Percentiles rank a stretch among this genome's conserved stretches.
These are phyloP conservation scores for Paraphaeosphaeria sporulosa DNA, from an alignment of 2,329 filamentous ascomycete genomes.

Conservation along the genomic window DNA sequence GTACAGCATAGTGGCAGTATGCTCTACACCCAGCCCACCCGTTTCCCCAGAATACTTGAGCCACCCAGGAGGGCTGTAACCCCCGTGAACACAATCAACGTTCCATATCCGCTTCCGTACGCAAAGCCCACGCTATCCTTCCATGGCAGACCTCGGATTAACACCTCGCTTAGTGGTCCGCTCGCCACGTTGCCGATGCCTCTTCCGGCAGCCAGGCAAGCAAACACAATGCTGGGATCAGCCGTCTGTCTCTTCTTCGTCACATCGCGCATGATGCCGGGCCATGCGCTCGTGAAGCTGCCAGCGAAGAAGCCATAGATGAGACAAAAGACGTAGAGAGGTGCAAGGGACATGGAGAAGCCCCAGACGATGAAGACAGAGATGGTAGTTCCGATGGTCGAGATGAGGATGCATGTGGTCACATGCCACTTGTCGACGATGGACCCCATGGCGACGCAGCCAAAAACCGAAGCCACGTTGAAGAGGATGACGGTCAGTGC, in stretches of 20 bases:
- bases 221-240: slow-evolving; percentile 55
- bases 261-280: slow-evolving; percentile 36
- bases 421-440: slow-evolving; percentile 53
- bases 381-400: slow-evolving; percentile 50
- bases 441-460: slow-evolving; percentile 46
- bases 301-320: slow-evolving; percentile 48
- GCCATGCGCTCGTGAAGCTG: slow-evolving; percentile 33
- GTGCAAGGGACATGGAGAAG: slow-evolving; percentile 45
- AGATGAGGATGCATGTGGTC: slow-evolving; percentile 53
- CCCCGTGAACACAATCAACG: slow-evolving; percentile 51
- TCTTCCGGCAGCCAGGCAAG: slow-evolving; percentile 54
- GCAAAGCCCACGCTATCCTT: not conserved
- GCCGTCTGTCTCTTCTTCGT: slow-evolving; percentile 23
- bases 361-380: slow-evolving; percentile 61
- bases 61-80: slow-evolving; percentile 38
- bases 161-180: slow-evolving; percentile 58
- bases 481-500: slow-evolving; percentile 46
- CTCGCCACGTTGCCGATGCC: slow-evolving; percentile 60
- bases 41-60: slow-evolving; percentile 7
- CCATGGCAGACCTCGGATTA: slow-evolving; percentile 35
- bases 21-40: slow-evolving; percentile 6
- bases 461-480: slow-evolving; percentile 46
- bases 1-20: not conserved
- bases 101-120: slow-evolving; percentile 52
- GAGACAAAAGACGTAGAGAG: slow-evolving; percentile 44